Evolutionary conservation across 306 rosid species (phyloP).

Genomic region (Malus asiatica): DNA sequence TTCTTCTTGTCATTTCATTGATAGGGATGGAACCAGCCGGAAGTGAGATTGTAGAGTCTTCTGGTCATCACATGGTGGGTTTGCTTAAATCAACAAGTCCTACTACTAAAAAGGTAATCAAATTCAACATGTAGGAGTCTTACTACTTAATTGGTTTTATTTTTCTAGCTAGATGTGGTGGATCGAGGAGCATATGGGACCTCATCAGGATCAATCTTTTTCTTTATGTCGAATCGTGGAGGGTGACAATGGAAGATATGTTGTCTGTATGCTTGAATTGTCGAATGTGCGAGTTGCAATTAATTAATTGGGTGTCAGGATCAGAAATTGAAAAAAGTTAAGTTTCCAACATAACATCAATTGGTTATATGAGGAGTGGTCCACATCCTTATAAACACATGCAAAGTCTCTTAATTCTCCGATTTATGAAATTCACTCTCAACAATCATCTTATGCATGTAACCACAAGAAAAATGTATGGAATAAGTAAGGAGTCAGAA

Average conservation of each 20-base stretch:
- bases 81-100: constrained; percentile 24
- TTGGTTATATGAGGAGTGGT: neutral
- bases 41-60: constrained; percentile 16
- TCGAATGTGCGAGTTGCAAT: neutral
- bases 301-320: too few species aligned
- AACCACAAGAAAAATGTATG: neutral
- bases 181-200: neutral
- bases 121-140: neutral
- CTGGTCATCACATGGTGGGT: constrained; percentile 20
- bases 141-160: neutral
- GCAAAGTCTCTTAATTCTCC: neutral
- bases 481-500: neutral
- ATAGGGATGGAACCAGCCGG: constrained; percentile 27
- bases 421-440: neutral
- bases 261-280: neutral
- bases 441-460: neutral
- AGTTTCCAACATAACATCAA: too few species aligned
- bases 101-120: constrained; percentile 16
- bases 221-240: neutral
- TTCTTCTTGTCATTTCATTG: neutral
- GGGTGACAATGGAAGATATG: neutral
- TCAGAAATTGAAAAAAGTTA: neutral
- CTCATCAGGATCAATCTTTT: neutral
- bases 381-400: neutral
- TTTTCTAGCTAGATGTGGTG: neutral